A percentile compares a stretch with the other conserved stretches of the same genome.
Evolutionary conservation across 257 asterid genomes (phyloP).

Genomic region (Solanum megistacrolobum): DNA sequence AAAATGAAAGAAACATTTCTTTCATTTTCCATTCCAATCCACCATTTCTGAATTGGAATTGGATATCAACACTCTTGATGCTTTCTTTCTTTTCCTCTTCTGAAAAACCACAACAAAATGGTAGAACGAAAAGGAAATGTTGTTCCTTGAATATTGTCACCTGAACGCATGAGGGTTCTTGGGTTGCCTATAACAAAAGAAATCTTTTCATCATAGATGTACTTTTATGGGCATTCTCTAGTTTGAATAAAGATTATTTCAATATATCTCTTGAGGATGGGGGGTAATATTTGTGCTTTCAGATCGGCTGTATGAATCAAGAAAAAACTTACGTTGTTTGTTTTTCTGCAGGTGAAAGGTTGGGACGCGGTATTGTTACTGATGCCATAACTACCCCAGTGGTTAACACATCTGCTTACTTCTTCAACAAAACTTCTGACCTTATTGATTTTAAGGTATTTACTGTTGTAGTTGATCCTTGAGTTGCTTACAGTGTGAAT

Average conservation of each 20-base stretch:
- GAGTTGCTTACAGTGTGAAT: background rate
- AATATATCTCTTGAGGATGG: background rate
- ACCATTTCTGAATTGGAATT: background rate
- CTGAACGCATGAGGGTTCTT: background rate
- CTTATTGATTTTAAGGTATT: slow-evolving; percentile 89
- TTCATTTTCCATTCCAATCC: background rate
- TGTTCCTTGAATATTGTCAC: background rate
- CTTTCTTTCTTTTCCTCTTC: background rate
- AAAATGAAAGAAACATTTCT: background rate
- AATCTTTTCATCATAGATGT: background rate
- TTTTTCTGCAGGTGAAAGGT: slow-evolving; percentile 74
- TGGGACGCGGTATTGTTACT: slow-evolving; percentile 69
- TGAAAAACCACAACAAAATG: background rate
- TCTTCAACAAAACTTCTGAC: slow-evolving; percentile 80
- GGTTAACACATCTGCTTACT: slow-evolving; percentile 88
- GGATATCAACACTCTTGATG: background rate
- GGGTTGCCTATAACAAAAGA: background rate
- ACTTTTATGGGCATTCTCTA: background rate
- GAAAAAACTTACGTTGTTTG: background rate
- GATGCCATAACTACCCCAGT: slow-evolving; percentile 94
- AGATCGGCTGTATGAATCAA: background rate
- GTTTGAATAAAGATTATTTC: background rate
- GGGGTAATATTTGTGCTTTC: background rate
- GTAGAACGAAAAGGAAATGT: background rate
- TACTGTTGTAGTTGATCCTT: background rate